Percentiles rank a stretch among this genome's conserved stretches.
These are phyloP conservation scores for Spongiforma sp. DNA, from an alignment of 1,284 basidiomycete genomes.

Conservation along the genomic window DNA sequence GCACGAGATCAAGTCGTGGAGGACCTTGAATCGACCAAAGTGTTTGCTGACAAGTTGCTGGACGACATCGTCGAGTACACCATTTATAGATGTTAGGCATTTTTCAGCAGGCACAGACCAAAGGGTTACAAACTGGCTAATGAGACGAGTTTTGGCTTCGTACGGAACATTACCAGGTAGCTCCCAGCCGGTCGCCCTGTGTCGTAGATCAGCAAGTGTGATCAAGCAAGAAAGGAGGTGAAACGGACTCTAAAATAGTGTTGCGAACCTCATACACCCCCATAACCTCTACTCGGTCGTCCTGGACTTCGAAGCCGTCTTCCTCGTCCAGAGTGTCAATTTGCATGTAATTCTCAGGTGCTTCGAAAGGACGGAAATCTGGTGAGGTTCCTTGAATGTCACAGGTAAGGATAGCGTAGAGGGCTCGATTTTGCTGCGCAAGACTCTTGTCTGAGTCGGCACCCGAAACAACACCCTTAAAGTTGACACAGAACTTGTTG, in stretches of 20 bases:
- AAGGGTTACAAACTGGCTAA: slow-evolving; percentile 42
- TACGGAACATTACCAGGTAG: slow-evolving; percentile 56
- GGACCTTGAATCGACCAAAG: slow-evolving; percentile 39
- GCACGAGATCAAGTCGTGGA: slow-evolving; percentile 38
- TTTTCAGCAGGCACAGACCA: slow-evolving; percentile 47
- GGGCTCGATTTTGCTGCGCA: slow-evolving; percentile 41
- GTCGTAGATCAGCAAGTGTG: slow-evolving; percentile 2
- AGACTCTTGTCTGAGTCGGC: slow-evolving; percentile 37
- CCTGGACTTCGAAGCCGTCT: neutral
- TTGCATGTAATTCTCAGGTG: neutral
- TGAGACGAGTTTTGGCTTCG: slow-evolving; percentile 50
- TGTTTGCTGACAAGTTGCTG: slow-evolving; percentile 31
- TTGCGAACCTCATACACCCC: slow-evolving; percentile 39
- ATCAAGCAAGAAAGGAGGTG: neutral
- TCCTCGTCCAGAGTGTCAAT: slow-evolving; percentile 20
- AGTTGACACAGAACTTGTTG: slow-evolving; percentile 47
- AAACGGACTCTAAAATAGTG: slow-evolving; percentile 37
- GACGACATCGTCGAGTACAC: slow-evolving; percentile 26
- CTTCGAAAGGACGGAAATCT: slow-evolving; percentile 42
- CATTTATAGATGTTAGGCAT: slow-evolving; percentile 45
- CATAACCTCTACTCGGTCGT: slow-evolving; percentile 17
- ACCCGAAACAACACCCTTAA: slow-evolving; percentile 45
- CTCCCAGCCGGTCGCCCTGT: slow-evolving; percentile 56
- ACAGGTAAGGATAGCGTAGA: slow-evolving; percentile 41
- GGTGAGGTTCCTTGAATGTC: slow-evolving; percentile 46